These are phyloP conservation scores for Phytomonas sp. DNA, from an alignment of 208 protist species.

Conservation along the genomic window DNA sequence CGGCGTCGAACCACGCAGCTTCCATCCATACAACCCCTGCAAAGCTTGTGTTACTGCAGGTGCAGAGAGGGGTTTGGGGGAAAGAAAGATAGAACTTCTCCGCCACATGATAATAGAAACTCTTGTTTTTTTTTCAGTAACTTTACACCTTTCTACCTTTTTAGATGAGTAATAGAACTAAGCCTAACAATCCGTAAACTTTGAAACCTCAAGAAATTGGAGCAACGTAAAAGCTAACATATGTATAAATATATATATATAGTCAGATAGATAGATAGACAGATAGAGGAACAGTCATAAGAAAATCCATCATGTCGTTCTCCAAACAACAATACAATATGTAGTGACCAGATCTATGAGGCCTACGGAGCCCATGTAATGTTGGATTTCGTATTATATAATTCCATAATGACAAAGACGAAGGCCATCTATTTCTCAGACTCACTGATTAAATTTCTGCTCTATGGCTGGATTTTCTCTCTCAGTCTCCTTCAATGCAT, in stretches of 20 bases:
- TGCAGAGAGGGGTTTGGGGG: conserved; percentile 38
- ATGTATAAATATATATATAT: background rate
- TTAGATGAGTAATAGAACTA: background rate
- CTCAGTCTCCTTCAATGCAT: background rate
- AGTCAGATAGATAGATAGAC: too few relatives aligned
- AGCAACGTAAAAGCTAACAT: background rate
- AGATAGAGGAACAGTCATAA: background rate
- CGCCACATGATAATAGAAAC: background rate
- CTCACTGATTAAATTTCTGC: background rate
- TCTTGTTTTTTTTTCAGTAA: background rate
- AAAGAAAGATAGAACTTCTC: background rate
- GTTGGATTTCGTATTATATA: background rate
- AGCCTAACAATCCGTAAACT: background rate
- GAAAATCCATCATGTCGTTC: background rate
- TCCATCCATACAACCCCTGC: conserved; percentile 64
- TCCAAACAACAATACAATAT: background rate
- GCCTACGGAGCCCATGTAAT: background rate
- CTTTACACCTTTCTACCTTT: background rate
- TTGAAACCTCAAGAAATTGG: background rate
- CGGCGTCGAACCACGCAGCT: conserved; percentile 28
- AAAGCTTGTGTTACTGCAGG: conserved; percentile 83
- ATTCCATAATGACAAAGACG: background rate
- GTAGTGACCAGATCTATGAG: background rate
- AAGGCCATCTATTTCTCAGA: background rate
- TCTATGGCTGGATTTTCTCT: background rate